Percentiles rank a stretch among this genome's conserved stretches.
Conservation (phyloP, 179 eudicot species). For the Kewa caespitosa region DNA sequence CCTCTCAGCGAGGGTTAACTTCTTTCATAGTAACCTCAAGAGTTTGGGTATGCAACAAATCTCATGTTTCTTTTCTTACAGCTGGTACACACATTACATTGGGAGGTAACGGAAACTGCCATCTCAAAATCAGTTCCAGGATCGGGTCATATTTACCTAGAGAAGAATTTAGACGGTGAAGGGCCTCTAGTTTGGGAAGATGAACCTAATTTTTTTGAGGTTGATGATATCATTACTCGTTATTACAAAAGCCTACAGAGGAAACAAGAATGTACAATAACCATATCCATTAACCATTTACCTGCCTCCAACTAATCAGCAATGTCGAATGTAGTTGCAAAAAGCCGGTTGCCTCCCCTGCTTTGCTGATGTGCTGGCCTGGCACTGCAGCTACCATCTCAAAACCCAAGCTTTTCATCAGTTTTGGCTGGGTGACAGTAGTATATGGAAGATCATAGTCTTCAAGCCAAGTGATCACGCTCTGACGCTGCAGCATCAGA, state of each 20-base stretch:
- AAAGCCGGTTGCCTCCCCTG: background rate
- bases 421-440: conserved; percentile 8
- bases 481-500: conserved; percentile 18
- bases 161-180: background rate
- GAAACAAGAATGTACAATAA: background rate
- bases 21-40: no score
- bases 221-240: background rate
- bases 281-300: no score
- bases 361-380: background rate
- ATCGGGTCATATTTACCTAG: background rate
- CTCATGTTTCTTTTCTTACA: background rate
- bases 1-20: no score
- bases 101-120: background rate
- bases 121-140: background rate
- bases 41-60: background rate
- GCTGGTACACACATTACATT: conserved; percentile 1
- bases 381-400: conserved; percentile 2
- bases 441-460: background rate
- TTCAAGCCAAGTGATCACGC: conserved; percentile 11
- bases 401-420: background rate
- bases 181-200: background rate
- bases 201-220: background rate
- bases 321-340: background rate
- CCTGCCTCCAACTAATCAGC: background rate
- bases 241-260: no score